Evolutionary conservation across 2,329 filamentous ascomycete genomes (phyloP), one percentile per base, ranked within the genome.

Genomic region (Botrytis squamosa): DNA sequence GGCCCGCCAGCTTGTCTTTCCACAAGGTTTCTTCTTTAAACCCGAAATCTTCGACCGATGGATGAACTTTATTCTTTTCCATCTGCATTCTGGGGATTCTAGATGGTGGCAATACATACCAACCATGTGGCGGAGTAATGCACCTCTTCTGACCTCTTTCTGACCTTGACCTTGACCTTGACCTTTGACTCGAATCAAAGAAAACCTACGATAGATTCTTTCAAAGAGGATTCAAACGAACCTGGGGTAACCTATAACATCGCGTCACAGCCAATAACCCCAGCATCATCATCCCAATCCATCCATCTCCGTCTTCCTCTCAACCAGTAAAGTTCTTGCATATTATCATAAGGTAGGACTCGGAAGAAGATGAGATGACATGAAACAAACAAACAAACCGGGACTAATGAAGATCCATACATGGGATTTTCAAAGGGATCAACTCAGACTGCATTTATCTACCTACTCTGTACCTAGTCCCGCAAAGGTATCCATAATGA

Each of bases 341-440:
- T 36, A 22, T 33, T 2, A n/a, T 38, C 5, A 29, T 1, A 38
- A 36, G 33, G 44, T 67, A 36, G 44, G 33, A 52, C 29, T 38
- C 2, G 22, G 44, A n/a, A 52, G n/a, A 67, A 52, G 64, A 67
- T 67, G 64, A 38, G 64, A 52, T 49, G 64, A 66, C 22, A 66
- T 63, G 60, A 63, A 40, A 63, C 25, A n/a, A n/a, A 63, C 25
- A n/a, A n/a, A n/a, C 14, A 22, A 63, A n/a, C 12, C 12, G 25
- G 25, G 49, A 52, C 49, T n/a, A 52, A 14, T 52, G 49, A 52
- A 52, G 49, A 52, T 52, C 49, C 25, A 52, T 52, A 52, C 14
- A 38, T 63, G 25, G 4, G 38, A 42, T 42, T 29, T 18, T 42
- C 25, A n/a, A 6, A 12, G 49, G 10, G 25, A 52, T 52, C 46